Evolutionary conservation across 148 eudicot species (phyloP).

Genomic region (Nepenthes gracilis): DNA sequence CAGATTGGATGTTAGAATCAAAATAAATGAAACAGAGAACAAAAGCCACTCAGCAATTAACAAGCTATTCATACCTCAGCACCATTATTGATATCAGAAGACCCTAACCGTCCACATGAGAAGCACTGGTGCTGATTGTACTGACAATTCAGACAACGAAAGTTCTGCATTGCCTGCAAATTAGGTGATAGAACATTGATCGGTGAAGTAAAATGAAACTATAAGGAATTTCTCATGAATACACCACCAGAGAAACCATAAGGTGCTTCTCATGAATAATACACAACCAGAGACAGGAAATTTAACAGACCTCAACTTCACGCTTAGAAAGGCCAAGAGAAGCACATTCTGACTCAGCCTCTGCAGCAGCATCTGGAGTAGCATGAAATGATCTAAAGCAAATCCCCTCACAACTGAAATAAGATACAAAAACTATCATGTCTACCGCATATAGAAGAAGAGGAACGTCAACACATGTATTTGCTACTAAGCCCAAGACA

Average conservation of each 20-base stretch:
- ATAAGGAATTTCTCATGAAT: neutral
- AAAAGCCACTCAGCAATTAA: neutral
- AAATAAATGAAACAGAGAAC: neutral
- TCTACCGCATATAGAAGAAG: neutral
- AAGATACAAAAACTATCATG: neutral
- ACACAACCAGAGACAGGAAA: neutral
- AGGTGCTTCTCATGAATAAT: neutral
- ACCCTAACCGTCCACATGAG: slow-evolving; percentile 68
- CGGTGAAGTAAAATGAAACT: neutral
- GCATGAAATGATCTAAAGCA: slow-evolving; percentile 96
- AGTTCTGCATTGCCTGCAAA: slow-evolving; percentile 46
- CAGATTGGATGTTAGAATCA: neutral
- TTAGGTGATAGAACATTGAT: slow-evolving; percentile 1
- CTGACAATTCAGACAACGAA: slow-evolving; percentile 60
- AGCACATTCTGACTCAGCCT: slow-evolving; percentile 39
- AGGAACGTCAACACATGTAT: neutral
- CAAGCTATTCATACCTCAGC: slow-evolving; percentile 48
- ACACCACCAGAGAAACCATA: neutral
- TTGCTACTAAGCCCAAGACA: neutral
- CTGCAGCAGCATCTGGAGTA: slow-evolving; percentile 38
- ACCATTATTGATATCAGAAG: slow-evolving; percentile 66
- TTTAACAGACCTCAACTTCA: slow-evolving; percentile 49
- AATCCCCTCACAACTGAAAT: slow-evolving; percentile 75
- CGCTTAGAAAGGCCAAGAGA: slow-evolving; percentile 53
- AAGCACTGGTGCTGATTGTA: slow-evolving; percentile 80